Evolutionary conservation across 2,329 filamentous ascomycete species (phyloP), one percentile per base, ranked within the genome.

Genomic region (Salinomyces thailandicus): DNA sequence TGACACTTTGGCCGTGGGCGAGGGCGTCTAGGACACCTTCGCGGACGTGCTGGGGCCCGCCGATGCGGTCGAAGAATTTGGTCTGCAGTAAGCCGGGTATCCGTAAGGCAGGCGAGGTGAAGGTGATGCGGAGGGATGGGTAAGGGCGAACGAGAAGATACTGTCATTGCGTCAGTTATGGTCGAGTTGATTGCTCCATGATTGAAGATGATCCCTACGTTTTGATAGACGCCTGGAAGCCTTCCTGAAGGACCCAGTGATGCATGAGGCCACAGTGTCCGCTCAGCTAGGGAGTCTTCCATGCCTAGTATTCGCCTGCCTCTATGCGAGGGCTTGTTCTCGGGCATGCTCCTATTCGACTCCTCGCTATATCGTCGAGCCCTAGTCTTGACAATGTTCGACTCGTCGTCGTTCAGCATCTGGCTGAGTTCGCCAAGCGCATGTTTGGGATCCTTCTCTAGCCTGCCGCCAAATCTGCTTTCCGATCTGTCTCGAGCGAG

Each of bases 71-170:
- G 20, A 66, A 52, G 35, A 67, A 57, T 34, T 61, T 59, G 8
- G 59, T 62, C 43, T 67, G 64, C 0, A 83, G 61, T 33, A 82
- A 79, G 0, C 78, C 79, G 0, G 79, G 78, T 0, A 81, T 71
- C 2, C 78, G 72, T 18, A 83, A 68, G 1, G 74, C 72, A 0
- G 79, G 78, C 1, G 76, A 80, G 2, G 79, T 79, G 52, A 84
- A 84, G 1, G 82, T 68, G 35, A 84, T 75, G 1, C 73, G 70
- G 0, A 84, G 63, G 22, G 68, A 77, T 1, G 79, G 79, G 44
- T 74, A 74, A 0, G 79, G 79, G 3, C 79, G 66, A 4, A 80
- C 70, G 13, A 80, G 68, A n/a, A 80, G 64, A 48, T 78, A 80
- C 48, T 78, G 40, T 33, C 16, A 27, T 7, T 15, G 17, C 18